These are phyloP conservation scores for Debaryomyces prosopidis DNA, from an alignment of 805 yeast species.

Conservation along the genomic window DNA sequence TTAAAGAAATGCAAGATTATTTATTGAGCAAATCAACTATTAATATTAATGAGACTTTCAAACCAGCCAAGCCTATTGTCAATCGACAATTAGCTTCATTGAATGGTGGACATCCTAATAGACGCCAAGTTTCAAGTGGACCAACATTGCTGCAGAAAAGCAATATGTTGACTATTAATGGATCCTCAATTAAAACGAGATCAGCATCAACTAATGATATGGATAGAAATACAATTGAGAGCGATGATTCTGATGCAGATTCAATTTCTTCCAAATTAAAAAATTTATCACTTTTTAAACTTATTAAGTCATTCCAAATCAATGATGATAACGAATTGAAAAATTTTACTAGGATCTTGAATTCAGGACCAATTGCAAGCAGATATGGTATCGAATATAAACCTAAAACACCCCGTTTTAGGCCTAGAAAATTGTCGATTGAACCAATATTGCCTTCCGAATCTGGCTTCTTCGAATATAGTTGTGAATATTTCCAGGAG, in stretches of 20 bases:
- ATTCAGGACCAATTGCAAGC: constrained; percentile 35
- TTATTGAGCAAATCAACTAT: constrained; percentile 50
- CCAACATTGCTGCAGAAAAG: constrained; percentile 21
- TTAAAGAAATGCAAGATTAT: constrained; percentile 64
- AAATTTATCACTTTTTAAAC: constrained; percentile 32
- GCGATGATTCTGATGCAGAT: constrained; percentile 22
- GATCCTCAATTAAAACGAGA: constrained; percentile 26
- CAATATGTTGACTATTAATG: constrained; percentile 28
- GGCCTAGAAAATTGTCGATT: constrained; percentile 30
- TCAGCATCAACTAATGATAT: constrained; percentile 25
- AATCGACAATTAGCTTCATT: constrained; percentile 25
- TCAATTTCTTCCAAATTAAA: constrained; percentile 36
- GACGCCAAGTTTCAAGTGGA: constrained; percentile 18
- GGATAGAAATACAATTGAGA: constrained; percentile 5
- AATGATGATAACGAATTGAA: constrained; percentile 42
- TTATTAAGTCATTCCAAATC: constrained; percentile 39
- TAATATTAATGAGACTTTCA: constrained; percentile 39
- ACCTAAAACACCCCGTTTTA: constrained; percentile 61
- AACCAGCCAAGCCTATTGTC: constrained; percentile 40
- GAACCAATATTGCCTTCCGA: constrained; percentile 52
- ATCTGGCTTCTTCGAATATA: constrained; percentile 70
- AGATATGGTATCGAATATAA: constrained; percentile 45
- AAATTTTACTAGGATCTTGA: constrained; percentile 35
- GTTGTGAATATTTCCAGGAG: constrained; percentile 91
- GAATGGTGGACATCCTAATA: constrained; percentile 5